A percentile compares a stretch with the other conserved stretches of the same genome.
Evolutionary conservation across 2,329 filamentous ascomycete genomes (phyloP).

Genomic region (Aaosphaeria pasadenensis): DNA sequence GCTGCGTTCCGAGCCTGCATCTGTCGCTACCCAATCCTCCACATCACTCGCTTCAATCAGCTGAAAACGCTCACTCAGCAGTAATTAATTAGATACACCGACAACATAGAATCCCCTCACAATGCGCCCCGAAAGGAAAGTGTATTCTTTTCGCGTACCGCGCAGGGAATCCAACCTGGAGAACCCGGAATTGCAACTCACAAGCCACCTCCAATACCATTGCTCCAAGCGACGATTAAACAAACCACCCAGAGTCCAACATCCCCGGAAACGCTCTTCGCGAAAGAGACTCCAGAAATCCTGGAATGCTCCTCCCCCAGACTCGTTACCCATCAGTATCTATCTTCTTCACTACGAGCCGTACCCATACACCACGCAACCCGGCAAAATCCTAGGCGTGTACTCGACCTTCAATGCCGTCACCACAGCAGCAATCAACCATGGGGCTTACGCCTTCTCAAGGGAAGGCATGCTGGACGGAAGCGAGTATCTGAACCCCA

Average conservation of each 20-base stretch:
- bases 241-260: background rate
- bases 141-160: background rate
- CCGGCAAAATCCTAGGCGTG: background rate
- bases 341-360: background rate
- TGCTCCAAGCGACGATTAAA: background rate
- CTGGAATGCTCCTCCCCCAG: background rate
- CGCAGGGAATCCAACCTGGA: background rate
- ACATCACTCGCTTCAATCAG: no score
- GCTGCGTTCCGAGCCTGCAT: no score
- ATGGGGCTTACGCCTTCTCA: conserved; percentile 1
- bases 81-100: no score
- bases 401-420: background rate
- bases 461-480: background rate
- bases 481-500: background rate
- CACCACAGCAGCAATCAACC: background rate
- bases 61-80: no score
- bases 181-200: background rate
- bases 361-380: background rate
- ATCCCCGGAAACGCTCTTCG: background rate
- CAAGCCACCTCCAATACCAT: background rate
- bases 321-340: background rate
- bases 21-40: no score
- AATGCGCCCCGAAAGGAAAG: background rate
- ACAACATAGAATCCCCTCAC: no score
- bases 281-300: background rate